A percentile compares a stretch with the other conserved stretches of the same genome.
These are phyloP conservation scores for Backusella macrospora DNA, from an alignment of 192 early-diverging fungal genomes.

Conservation along the genomic window DNA sequence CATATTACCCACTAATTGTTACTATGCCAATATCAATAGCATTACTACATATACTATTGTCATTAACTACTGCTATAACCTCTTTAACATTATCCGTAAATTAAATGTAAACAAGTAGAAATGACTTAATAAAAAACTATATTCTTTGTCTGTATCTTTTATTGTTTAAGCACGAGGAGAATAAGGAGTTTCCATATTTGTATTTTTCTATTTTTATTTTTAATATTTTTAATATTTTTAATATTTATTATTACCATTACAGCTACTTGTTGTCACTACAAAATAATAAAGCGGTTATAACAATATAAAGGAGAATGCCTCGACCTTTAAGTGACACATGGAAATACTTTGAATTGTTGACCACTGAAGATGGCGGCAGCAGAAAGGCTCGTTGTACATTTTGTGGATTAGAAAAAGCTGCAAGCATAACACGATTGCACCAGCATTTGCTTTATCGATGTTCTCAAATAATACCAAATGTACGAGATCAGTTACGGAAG, in stretches of 20 bases:
- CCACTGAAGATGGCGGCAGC: conserved; percentile 2
- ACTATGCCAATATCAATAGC: too few relatives aligned
- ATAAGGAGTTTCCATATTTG: too few relatives aligned
- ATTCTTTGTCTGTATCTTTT: too few relatives aligned
- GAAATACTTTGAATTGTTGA: conserved; percentile 12
- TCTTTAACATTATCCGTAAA: too few relatives aligned
- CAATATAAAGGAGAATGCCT: conserved; percentile 20
- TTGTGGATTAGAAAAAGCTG: conserved; percentile 22
- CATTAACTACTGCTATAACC: too few relatives aligned
- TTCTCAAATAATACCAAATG: background rate
- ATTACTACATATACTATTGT: too few relatives aligned
- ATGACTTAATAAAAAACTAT: too few relatives aligned
- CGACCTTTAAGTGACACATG: conserved; percentile 23
- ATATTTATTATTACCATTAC: background rate
- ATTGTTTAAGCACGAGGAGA: too few relatives aligned
- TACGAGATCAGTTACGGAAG: conserved; percentile 13
- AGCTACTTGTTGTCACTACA: background rate
- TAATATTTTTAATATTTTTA: background rate
- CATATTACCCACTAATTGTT: too few relatives aligned
- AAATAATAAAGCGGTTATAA: background rate
- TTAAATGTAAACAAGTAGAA: too few relatives aligned
- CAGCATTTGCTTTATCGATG: conserved; percentile 22
- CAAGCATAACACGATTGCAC: conserved; percentile 22
- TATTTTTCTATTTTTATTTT: too few relatives aligned
- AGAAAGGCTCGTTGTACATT: conserved; percentile 20